Evolutionary conservation across 345 rosid species (phyloP).

Genomic region (Eucalyptus leucophloia): DNA sequence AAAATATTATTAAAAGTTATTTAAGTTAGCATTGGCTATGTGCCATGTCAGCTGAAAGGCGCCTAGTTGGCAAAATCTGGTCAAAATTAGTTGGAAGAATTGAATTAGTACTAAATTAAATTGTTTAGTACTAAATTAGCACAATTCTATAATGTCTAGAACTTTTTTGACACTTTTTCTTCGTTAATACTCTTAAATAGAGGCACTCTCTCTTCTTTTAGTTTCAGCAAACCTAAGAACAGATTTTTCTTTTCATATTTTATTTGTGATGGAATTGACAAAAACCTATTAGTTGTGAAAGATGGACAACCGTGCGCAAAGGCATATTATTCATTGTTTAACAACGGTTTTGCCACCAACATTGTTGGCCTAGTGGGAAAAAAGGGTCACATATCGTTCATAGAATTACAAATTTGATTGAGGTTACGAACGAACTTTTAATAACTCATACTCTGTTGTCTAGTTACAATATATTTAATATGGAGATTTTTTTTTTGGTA

Average conservation of each 20-base stretch:
- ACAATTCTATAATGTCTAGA: too few relatives aligned
- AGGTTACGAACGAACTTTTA: background rate
- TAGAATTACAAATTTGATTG: background rate
- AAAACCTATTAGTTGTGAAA: background rate
- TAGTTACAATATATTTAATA: background rate
- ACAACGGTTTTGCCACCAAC: background rate
- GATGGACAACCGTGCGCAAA: background rate
- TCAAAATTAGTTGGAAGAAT: too few relatives aligned
- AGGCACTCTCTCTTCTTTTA: background rate
- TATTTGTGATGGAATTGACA: background rate
- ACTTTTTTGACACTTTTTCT: too few relatives aligned
- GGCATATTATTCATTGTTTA: background rate
- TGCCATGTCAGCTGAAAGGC: accelerated
- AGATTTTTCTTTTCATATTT: background rate
- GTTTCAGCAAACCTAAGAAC: background rate
- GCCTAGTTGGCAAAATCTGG: too few relatives aligned
- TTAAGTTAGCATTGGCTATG: accelerated
- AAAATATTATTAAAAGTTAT: too few relatives aligned
- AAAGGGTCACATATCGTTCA: background rate
- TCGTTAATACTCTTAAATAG: background rate
- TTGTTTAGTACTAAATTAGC: too few relatives aligned
- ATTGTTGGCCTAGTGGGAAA: background rate
- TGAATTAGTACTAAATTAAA: too few relatives aligned
- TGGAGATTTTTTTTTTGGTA: too few relatives aligned
- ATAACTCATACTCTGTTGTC: background rate